These are phyloP conservation scores for Penicillium occitanis DNA, from an alignment of 2,329 filamentous ascomycete species.

Conservation along the genomic window DNA sequence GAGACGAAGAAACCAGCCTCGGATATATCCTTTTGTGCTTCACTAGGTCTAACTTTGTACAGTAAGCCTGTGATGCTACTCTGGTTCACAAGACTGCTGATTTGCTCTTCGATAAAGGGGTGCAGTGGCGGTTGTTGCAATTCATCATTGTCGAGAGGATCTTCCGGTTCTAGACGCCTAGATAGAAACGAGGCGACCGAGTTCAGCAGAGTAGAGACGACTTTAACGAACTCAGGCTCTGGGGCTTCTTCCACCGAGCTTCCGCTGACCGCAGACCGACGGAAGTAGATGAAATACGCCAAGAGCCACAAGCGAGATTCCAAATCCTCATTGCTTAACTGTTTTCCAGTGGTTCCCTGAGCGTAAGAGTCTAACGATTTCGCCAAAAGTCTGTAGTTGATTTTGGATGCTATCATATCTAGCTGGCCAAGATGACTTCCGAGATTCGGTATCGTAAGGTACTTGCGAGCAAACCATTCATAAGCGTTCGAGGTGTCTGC, in stretches of 20 bases:
- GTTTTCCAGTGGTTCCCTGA: constrained; percentile 24
- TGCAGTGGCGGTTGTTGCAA: constrained; percentile 35
- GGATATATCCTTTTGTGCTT: background rate
- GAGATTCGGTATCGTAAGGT: constrained; percentile 49
- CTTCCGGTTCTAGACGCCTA: constrained; percentile 47
- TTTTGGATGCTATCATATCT: constrained; percentile 45
- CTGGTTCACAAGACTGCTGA: constrained; percentile 72
- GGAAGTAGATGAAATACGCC: constrained; percentile 60
- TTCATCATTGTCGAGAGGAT: constrained; percentile 31
- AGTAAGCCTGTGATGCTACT: constrained; percentile 68
- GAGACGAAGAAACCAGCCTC: constrained; percentile 38
- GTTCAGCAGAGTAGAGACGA: constrained; percentile 57
- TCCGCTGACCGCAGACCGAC: constrained; percentile 48
- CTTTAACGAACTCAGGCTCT: constrained; percentile 56
- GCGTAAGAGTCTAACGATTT: constrained; percentile 38
- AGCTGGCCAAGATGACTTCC: constrained; percentile 39
- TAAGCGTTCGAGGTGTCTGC: constrained; percentile 48
- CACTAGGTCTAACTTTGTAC: constrained; percentile 37
- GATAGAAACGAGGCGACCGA: constrained; percentile 58
- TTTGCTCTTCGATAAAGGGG: constrained; percentile 63
- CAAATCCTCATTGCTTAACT: constrained; percentile 35
- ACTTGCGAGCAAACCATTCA: constrained; percentile 46
- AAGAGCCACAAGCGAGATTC: constrained; percentile 57
- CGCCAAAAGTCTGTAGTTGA: constrained; percentile 54
- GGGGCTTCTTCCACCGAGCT: constrained; percentile 41